phyloP scores from a whole-genome alignment of 208 protist genomes.

The Leishmania tropica region DNA sequence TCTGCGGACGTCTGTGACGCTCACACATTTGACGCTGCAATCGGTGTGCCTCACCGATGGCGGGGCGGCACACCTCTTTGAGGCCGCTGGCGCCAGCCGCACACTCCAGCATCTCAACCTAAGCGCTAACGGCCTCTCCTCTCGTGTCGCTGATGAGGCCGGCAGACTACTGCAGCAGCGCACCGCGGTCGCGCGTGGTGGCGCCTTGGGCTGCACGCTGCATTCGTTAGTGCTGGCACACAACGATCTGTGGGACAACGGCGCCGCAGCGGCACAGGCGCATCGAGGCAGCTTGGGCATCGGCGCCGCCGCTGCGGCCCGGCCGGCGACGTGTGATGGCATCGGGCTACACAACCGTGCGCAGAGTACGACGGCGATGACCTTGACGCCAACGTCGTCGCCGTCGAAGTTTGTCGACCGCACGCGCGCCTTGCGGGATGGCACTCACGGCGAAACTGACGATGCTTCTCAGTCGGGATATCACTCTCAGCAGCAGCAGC shows the following conservation, averaged over 20 bases:
- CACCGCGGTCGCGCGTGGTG: slow-evolving; percentile 18
- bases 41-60: slow-evolving; percentile 53
- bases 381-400: not conserved
- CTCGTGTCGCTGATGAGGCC: slow-evolving; percentile 58
- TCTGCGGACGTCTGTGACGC: slow-evolving; percentile 44
- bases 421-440: slow-evolving; percentile 16
- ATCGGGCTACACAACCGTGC: not conserved
- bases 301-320: not conserved
- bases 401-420: slow-evolving; percentile 18
- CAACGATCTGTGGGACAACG: slow-evolving; percentile 63
- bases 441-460: not conserved
- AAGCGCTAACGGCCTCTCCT: slow-evolving; percentile 64
- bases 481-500: not conserved
- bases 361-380: not conserved
- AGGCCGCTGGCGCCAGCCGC: slow-evolving; percentile 50
- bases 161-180: slow-evolving; percentile 61
- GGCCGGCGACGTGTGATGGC: not conserved
- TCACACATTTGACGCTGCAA: slow-evolving; percentile 63
- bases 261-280: slow-evolving; percentile 31
- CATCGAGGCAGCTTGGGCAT: slow-evolving; percentile 60
- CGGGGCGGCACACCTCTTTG: slow-evolving; percentile 56
- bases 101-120: slow-evolving; percentile 69
- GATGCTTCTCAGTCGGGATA: not conserved
- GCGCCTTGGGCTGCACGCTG: slow-evolving; percentile 43
- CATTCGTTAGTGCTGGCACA: slow-evolving; percentile 61